Evolutionary conservation across 129 eudicot genomes (phyloP), one percentile per base, ranked within the genome.

Genomic region (Saussurea involucrata): DNA sequence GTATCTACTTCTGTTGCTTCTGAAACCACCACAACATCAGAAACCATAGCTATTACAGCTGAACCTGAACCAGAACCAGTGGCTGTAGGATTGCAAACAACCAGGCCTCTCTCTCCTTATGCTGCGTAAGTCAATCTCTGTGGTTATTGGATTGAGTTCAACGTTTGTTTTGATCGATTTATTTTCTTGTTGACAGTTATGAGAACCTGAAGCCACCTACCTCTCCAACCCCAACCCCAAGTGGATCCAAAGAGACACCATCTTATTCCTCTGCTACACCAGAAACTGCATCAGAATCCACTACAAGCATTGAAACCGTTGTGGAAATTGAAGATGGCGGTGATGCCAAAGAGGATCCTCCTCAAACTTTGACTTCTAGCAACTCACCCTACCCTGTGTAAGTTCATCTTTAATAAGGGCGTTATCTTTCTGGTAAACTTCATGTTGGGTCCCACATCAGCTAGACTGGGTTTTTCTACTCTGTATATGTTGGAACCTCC

Each of bases 361-460:
- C 82, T 31, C 72, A 78, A 67, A 36, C 60, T 73, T 34, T 72
- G 65, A 83, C 80, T 76, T 84, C 76, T 33, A 24, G 31, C 24
- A 83, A 73, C 42, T 89, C 90, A 58, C 95, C 91, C 36, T 86
- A 63, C 87, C 76, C 63, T 74, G 89, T 31, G 95, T 89, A 85
- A 84, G 91, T 86, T 65, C 37, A 21, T 63, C 72, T 58, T 63
- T n/a, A 78, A 69, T 57, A 61, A 64, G n/a, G 25, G 20, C 69
- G n/a, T 24, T 64, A 25, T 66, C 18, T 66, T 18, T 28, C 8
- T 65, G 17, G 18, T 60, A 9, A n/a, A 60, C 46, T 37, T 37
- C 46, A 37, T 7, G 46, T 37, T 37, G 46, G 13, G 46, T 37
- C 46, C 1, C 46, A 37, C 46, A 37, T 37, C 15, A 3, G 2